A percentile compares a stretch with the other conserved stretches of the same genome.
phyloP scores from a whole-genome alignment of 345 rosid species.

The Sonneratia alba region DNA sequence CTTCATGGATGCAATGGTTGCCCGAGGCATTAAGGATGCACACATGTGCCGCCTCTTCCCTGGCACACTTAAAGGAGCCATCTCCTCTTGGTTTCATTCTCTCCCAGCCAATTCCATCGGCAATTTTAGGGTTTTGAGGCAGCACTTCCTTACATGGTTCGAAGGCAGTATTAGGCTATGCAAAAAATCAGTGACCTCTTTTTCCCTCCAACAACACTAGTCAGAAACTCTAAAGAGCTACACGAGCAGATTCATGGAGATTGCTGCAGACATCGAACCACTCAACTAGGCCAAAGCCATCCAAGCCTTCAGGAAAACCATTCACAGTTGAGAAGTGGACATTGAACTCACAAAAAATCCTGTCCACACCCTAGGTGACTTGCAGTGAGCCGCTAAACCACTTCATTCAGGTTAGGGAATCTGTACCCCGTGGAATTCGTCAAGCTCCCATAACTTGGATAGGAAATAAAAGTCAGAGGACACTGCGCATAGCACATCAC shows the following conservation, averaged over 20 bases:
- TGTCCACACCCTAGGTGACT: neutral
- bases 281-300: neutral
- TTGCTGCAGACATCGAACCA: neutral
- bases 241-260: neutral
- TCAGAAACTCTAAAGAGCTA: neutral
- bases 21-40: no score
- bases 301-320: neutral
- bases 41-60: no score
- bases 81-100: no score
- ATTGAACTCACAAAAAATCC: neutral
- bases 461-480: no score
- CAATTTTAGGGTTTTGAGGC: no score
- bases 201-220: neutral
- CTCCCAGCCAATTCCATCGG: no score
- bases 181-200: neutral
- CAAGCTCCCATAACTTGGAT: no score
- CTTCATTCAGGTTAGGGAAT: no score
- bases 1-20: no score
- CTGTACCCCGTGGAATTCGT: neutral
- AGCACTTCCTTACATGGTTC: neutral
- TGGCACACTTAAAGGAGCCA: no score
- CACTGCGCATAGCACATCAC: no score
- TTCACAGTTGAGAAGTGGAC: neutral
- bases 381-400: neutral
- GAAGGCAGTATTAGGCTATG: neutral